These are phyloP conservation scores for Rhodomyrtus psidioides DNA, from an alignment of 441 rosid species.

Conservation along the genomic window DNA sequence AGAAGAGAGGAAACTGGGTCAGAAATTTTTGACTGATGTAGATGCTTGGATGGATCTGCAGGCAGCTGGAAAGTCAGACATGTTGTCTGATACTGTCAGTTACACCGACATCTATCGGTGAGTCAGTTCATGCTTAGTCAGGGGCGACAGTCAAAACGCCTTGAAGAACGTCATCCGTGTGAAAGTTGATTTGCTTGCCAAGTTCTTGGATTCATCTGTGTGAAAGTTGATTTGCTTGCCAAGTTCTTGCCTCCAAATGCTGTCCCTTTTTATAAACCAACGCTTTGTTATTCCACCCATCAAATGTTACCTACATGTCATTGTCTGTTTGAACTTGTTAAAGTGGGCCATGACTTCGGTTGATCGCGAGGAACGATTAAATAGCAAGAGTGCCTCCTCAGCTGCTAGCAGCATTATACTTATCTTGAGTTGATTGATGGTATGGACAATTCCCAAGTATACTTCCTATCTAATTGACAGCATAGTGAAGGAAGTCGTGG, in stretches of 20 bases:
- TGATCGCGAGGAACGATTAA: neutral
- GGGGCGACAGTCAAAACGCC: fast-evolving
- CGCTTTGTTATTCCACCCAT: no score
- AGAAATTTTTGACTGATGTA: conserved; percentile 73
- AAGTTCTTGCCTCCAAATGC: neutral
- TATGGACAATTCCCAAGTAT: neutral
- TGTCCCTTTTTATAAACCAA: no score
- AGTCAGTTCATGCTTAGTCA: neutral
- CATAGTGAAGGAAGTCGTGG: conserved; percentile 53
- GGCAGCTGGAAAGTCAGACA: conserved; percentile 73
- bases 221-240: no score
- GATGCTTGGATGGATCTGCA: conserved; percentile 95
- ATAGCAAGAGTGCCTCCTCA: neutral
- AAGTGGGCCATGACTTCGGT: neutral
- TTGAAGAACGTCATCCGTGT: fast-evolving
- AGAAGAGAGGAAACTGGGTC: conserved; percentile 70
- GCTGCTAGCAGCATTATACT: neutral
- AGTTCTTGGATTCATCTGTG: no score
- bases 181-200: neutral
- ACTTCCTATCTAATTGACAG: conserved; percentile 21
- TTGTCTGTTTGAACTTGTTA: neutral
- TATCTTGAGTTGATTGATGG: neutral
- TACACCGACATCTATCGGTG: conserved; percentile 78
- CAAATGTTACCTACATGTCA: neutral
- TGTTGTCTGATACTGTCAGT: conserved; percentile 55